A percentile compares a stretch with the other conserved stretches of the same genome.
These are phyloP conservation scores for Leptographium galeiforme DNA, from an alignment of 2,329 filamentous ascomycete species.

Conservation along the genomic window DNA sequence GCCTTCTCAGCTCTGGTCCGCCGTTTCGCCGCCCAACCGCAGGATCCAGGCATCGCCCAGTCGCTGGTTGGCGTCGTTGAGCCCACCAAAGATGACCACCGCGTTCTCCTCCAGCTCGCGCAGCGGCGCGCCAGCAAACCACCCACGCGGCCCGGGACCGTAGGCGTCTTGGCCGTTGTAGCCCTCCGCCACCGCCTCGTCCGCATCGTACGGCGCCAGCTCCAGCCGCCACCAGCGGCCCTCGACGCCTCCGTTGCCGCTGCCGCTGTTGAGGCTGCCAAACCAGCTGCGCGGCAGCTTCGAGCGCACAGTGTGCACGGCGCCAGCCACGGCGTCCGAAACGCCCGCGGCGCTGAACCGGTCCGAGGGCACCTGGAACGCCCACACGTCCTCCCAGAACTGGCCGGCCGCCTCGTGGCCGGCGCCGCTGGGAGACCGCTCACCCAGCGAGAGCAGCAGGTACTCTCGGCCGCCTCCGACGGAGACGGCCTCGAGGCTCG, in stretches of 20 bases:
- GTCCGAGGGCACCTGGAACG: constrained; percentile 44
- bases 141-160: constrained; percentile 40
- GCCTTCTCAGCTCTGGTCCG: not conserved
- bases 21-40: constrained; percentile 27
- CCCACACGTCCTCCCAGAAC: constrained; percentile 50
- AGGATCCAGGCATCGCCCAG: constrained; percentile 53
- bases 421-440: constrained; percentile 32
- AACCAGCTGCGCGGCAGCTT: constrained; percentile 7
- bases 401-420: constrained; percentile 38
- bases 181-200: constrained; percentile 27
- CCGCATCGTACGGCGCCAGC: constrained; percentile 35
- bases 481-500: constrained; percentile 40
- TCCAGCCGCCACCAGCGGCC: constrained; percentile 44
- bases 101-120: constrained; percentile 45
- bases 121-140: constrained; percentile 42
- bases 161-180: constrained; percentile 24
- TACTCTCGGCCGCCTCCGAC: constrained; percentile 49
- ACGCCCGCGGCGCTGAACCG: constrained; percentile 42
- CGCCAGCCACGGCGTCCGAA: constrained; percentile 39
- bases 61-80: constrained; percentile 35
- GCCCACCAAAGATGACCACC: constrained; percentile 47
- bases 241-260: constrained; percentile 15
- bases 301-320: constrained; percentile 24
- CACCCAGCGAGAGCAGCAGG: constrained; percentile 48
- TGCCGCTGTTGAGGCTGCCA: constrained; percentile 1